A percentile compares a stretch with the other conserved stretches of the same genome.
phyloP scores from a whole-genome alignment of 2,329 filamentous ascomycete genomes.

The Monosporascus sp. region DNA sequence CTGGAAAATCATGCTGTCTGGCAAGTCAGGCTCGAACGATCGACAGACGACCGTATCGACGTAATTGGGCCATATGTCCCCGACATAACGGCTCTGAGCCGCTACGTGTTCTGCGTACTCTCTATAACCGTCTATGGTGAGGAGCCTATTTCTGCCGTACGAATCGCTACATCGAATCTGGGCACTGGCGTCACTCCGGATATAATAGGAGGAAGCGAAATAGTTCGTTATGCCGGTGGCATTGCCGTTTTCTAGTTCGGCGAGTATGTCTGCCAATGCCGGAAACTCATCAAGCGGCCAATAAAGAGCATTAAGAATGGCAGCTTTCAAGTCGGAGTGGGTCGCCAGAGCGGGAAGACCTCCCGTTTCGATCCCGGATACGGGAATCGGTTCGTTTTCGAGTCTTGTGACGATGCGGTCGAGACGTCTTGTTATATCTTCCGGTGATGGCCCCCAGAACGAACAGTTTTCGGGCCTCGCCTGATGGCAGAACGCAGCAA shows the following conservation, averaged over 20 bases:
- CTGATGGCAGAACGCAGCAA: constrained; percentile 19
- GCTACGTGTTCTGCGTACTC: constrained; percentile 17
- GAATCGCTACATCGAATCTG: constrained; percentile 26
- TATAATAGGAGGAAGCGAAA: constrained; percentile 6
- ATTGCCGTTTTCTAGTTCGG: constrained; percentile 23
- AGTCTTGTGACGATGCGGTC: constrained; percentile 21
- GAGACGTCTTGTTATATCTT: constrained; percentile 20
- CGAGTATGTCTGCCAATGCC: constrained; percentile 20
- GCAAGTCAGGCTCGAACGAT: constrained; percentile 18
- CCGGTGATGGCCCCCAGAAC: constrained; percentile 25
- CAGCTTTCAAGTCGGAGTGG: constrained; percentile 24
- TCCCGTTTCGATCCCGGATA: constrained; percentile 14
- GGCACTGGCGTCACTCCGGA: constrained; percentile 13
- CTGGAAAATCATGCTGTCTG: constrained; percentile 24
- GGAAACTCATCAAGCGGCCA: constrained; percentile 18
- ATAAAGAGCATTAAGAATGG: constrained; percentile 21
- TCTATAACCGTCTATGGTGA: constrained; percentile 21
- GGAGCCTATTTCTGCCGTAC: constrained; percentile 23
- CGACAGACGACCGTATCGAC: constrained; percentile 21
- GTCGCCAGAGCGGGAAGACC: constrained; percentile 19
- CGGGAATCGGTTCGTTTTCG: constrained; percentile 18
- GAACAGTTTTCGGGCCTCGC: constrained; percentile 21
- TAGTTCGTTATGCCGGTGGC: constrained; percentile 20
- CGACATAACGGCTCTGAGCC: constrained; percentile 27
- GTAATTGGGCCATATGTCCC: constrained; percentile 25